Percentiles rank a stretch among this genome's conserved stretches.
Evolutionary conservation across 495 filamentous ascomycete species (phyloP).

Genomic region (Xylaria longipes): DNA sequence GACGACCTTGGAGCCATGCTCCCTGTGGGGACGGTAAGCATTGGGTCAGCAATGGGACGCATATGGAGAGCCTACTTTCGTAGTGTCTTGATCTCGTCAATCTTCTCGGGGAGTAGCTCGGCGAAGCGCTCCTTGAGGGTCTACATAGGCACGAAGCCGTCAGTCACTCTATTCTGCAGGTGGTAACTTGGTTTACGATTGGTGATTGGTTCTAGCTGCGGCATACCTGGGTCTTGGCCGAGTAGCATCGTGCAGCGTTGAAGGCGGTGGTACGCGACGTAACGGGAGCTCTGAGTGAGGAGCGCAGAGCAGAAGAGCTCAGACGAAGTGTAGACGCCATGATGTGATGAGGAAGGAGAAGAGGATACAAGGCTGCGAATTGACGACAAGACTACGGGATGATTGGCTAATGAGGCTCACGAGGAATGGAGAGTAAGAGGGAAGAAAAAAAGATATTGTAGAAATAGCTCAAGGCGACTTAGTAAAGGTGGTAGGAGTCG

Average conservation of each 20-base stretch:
- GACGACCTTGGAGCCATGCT: conserved; percentile 90
- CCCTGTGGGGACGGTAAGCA: conserved; percentile 59
- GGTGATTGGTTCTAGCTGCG: conserved; percentile 28
- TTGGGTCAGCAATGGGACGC: conserved; percentile 19
- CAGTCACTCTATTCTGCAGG: conserved; percentile 2
- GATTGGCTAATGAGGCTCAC: conserved; percentile 36
- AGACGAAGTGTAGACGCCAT: conserved; percentile 86
- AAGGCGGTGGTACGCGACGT: conserved; percentile 71
- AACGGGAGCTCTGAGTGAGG: conserved; percentile 67
- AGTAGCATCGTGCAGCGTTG: conserved; percentile 87
- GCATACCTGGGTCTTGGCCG: conserved; percentile 84
- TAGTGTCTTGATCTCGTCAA: conserved; percentile 98
- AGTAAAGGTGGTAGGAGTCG: conserved; percentile 24
- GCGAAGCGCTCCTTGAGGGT: conserved; percentile 98
- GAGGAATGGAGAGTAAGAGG: conserved; percentile 35
- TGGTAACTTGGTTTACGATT: conserved; percentile 2
- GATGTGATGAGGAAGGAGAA: conserved; percentile 42
- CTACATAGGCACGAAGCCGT: conserved; percentile 53
- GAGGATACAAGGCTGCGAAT: conserved; percentile 34
- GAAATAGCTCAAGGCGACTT: conserved; percentile 38
- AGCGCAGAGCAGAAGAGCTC: conserved; percentile 74
- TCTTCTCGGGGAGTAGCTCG: conserved; percentile 90
- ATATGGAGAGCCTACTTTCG: conserved; percentile 71
- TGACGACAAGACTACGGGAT: conserved; percentile 32
- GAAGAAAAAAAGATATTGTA: conserved; percentile 44